Base-by-base conservation (phyloP, 768 basidiomycete genomes). In the Tubosaeta brunneosetosa region DNA sequence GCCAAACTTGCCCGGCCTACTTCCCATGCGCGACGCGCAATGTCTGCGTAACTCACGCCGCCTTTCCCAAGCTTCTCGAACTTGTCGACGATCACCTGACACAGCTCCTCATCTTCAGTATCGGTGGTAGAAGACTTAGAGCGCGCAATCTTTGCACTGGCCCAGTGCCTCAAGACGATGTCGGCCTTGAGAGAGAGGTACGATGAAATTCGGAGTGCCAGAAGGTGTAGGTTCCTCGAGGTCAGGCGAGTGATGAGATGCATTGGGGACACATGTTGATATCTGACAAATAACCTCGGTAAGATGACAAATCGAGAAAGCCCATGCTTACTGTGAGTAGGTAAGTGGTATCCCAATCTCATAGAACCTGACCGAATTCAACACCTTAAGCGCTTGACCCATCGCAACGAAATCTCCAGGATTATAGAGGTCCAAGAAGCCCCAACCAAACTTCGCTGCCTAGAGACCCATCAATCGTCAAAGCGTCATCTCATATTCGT, bases 371-470 rank as follows among this genome's bases (percentile, higher is more conserved):
- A 95, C 87, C 9, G 94, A 92, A 64, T 98, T 98, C 31, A 98
- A 73, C 36, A 99, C 94, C 64, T 94, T 93, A 25, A 99, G 77
- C 1, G 85, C 85, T 66, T 94, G 89, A 0, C 92, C 94, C 87
- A 97, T 93, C 44, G 83, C 79, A 31, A 98, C 84, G 60, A 97
- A 94, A 62, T 97, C 93, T 1, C 83, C 84, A 4, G 95, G 90
- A 65, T 97, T 90, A 64, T 93, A 89, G 26, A 93, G 77, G 65
- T 98, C 97, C 57, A 99, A 71, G 66, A 94, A 99, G 0, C 91
- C 88, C 55, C 93, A 82, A 2, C 95, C 97, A 63, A 95, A 97
- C 66, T 94, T 94, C 8, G 95, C 95, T n/a, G 94, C 93, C 91
- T 95, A 58, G 1, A 56, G 25, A 17, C n/a, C 52, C 17, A 44